Evolutionary conservation across 2,329 filamentous ascomycete species (phyloP).

Genomic region (Neofusicoccum umdonicola): DNA sequence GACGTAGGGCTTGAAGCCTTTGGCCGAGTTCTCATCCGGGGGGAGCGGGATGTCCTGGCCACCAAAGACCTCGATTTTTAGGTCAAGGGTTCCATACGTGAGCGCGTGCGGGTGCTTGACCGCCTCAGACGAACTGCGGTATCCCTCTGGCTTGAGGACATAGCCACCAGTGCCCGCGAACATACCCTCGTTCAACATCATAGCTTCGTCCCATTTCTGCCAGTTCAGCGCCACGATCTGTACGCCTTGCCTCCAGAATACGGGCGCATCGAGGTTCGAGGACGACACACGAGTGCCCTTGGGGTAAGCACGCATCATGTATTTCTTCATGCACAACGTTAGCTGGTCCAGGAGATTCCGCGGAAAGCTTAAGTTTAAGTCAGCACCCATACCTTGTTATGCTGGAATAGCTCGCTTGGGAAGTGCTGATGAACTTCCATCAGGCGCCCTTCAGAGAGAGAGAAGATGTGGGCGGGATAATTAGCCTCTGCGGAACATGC

Average conservation of each 20-base stretch:
- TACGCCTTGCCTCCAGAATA: conserved; percentile 84
- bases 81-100: conserved; percentile 57
- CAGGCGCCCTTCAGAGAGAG: conserved; percentile 60
- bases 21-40: conserved; percentile 47
- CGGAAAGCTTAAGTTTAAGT: too few relatives aligned
- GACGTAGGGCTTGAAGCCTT: conserved; percentile 69
- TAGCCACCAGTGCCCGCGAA: conserved; percentile 79
- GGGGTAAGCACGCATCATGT: conserved; percentile 85
- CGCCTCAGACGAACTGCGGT: conserved; percentile 49
- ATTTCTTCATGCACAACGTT: conserved; percentile 42
- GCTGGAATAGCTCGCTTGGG: conserved; percentile 65
- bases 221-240: conserved; percentile 93
- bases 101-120: conserved; percentile 46
- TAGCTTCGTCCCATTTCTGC: conserved; percentile 86
- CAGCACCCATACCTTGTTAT: conserved; percentile 58
- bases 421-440: conserved; percentile 64
- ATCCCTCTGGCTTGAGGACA: conserved; percentile 78
- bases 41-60: conserved; percentile 74
- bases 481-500: conserved; percentile 36
- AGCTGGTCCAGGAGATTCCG: neutral
- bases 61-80: conserved; percentile 71
- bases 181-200: conserved; percentile 96
- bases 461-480: conserved; percentile 63
- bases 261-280: conserved; percentile 79
- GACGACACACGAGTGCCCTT: conserved; percentile 78